phyloP scores from a whole-genome alignment of 2,329 filamentous ascomycete genomes.

The Pyrenophora tritici-repentis region DNA sequence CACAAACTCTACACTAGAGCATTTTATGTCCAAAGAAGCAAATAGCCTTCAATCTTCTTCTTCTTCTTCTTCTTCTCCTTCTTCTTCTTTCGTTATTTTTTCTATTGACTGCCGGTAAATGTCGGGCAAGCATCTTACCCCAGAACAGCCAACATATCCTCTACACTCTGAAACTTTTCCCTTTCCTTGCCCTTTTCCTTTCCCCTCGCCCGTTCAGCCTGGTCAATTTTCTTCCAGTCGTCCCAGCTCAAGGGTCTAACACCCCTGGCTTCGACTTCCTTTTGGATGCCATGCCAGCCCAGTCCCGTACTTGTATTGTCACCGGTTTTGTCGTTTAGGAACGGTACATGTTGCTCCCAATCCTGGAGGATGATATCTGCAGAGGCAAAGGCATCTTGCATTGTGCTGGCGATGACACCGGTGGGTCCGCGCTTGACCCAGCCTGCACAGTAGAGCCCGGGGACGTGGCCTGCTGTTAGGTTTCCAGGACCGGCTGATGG shows the following conservation, averaged over 20 bases:
- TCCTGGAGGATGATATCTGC: conserved; percentile 84
- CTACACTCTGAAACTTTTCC: conserved; percentile 66
- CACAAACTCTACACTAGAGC: too few species aligned
- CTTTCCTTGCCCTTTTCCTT: conserved; percentile 72
- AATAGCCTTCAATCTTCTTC: too few species aligned
- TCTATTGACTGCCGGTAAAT: neutral
- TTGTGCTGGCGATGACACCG: conserved; percentile 93
- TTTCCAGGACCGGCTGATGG: conserved; percentile 44
- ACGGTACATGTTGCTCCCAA: conserved; percentile 60
- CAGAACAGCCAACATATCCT: conserved; percentile 62
- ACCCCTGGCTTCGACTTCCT: conserved; percentile 61
- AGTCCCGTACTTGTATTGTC: conserved; percentile 48
- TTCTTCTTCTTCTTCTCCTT: too few species aligned
- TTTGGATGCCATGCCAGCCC: conserved; percentile 79
- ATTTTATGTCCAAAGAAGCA: too few species aligned
- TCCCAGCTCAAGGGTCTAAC: conserved; percentile 75
- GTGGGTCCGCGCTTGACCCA: conserved; percentile 97
- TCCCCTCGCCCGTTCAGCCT: conserved; percentile 73
- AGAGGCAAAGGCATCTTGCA: conserved; percentile 91
- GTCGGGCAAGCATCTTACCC: neutral
- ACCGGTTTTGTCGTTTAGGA: conserved; percentile 53
- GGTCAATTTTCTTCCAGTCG: conserved; percentile 86
- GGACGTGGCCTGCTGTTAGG: conserved; percentile 57
- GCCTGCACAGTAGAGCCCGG: conserved; percentile 87
- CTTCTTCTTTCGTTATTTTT: too few species aligned